A percentile compares a stretch with the other conserved stretches of the same genome.
Evolutionary conservation across 495 filamentous ascomycete species (phyloP).

Genomic region (Podospora tetraspora): DNA sequence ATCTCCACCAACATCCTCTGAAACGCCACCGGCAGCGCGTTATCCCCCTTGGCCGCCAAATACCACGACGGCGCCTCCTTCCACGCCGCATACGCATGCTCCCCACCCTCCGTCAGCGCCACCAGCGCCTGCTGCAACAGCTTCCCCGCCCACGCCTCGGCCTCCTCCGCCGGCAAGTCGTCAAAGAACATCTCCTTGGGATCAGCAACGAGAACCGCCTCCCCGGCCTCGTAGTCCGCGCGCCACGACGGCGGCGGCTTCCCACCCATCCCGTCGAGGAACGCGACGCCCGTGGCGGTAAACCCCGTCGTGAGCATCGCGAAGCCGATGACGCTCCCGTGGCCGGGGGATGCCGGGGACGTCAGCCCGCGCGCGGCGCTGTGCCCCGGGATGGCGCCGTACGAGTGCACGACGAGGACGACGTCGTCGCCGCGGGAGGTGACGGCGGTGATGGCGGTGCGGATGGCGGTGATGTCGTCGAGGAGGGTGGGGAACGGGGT

Average conservation of each 20-base stretch:
- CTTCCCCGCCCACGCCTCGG: constrained; percentile 26
- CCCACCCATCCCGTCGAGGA: constrained; percentile 28
- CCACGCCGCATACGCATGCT: constrained; percentile 32
- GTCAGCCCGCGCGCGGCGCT: constrained; percentile 30
- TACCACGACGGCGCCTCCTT: constrained; percentile 29
- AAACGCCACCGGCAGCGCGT: constrained; percentile 22
- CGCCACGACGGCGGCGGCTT: constrained; percentile 27
- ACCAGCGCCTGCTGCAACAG: constrained; percentile 25
- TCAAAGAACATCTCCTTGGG: constrained; percentile 32
- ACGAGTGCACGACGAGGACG: constrained; percentile 47
- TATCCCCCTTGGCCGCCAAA: constrained; percentile 24
- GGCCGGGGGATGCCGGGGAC: background rate
- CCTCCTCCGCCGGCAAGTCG: constrained; percentile 31
- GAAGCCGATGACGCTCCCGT: constrained; percentile 30
- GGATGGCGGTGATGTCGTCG: constrained; percentile 33
- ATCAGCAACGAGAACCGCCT: constrained; percentile 21
- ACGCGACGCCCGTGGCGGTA: constrained; percentile 22
- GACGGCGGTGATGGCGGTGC: constrained; percentile 27
- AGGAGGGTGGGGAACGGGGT: constrained; percentile 16
- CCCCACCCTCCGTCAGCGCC: constrained; percentile 24
- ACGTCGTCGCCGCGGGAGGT: constrained; percentile 39
- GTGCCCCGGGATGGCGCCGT: constrained; percentile 46
- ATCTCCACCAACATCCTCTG: constrained; percentile 21
- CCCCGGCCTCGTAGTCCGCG: constrained; percentile 21
- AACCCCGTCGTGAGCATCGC: constrained; percentile 31